Evolutionary conservation across 2,329 filamentous ascomycete genomes (phyloP), one percentile per base, ranked within the genome.

Genomic region (Fusarium tjaetaba): DNA sequence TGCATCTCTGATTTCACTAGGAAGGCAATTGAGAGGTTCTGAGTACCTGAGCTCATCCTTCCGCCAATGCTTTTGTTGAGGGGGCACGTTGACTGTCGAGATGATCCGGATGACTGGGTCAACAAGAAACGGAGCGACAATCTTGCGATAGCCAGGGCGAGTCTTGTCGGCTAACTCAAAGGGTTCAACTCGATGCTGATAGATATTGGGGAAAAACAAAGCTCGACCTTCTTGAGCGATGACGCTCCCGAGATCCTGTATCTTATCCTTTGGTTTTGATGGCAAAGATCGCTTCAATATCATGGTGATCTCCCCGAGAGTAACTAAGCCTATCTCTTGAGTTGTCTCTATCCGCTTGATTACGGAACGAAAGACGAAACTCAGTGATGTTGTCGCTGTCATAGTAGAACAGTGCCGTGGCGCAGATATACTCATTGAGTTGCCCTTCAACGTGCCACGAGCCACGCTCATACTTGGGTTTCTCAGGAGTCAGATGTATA

Each of bases 371-470:
- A 10, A 92, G 83, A 7, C 74, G 76, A 49, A 83, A 85, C 2
- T 86, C 82, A 1, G 86, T 87, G 53, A 92, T 86, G 77, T 93
- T 93, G 0, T 90, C 85, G 49, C 79, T 82, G 65, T 91, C 88
- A 70, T 89, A 89, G 78, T 91, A 90, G 79, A 90, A 91, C 20
- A 93, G 81, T 0, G 90, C 88, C 0, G 89, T 90, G 1, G 89
- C 89, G 71, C 86, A 87, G 41, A 93, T 91, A 70, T 87, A 87
- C 78, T 93, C 91, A 72, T 93, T 92, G 6, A 85, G 71, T 68
- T 83, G 82, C 24, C 88, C 88, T 70, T 90, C 88, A 5, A 88
- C 76, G 66, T 90, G 88, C 86, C 88, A 90, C 2, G 80, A 81
- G 1, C 88, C 88, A 22, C 86, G 86, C 0, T 81, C 79, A 71